phyloP scores from a whole-genome alignment of 2,329 filamentous ascomycete genomes.

The Aureobasidium sp. region DNA sequence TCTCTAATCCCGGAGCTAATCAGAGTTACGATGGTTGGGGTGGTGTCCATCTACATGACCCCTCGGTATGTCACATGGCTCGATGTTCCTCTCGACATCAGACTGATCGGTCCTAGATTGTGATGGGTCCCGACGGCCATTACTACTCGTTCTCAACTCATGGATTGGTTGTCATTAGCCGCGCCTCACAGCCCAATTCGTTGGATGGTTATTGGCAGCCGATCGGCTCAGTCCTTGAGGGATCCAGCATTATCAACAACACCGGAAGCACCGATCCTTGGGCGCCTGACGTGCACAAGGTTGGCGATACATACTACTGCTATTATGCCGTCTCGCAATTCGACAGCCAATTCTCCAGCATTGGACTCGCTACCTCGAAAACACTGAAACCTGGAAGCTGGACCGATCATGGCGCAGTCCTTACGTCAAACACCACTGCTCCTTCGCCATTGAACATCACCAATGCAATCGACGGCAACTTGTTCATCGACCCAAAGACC shows the following conservation, averaged over 20 bases:
- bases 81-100: no score
- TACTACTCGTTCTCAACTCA: constrained; percentile 49
- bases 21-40: constrained; percentile 9
- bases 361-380: constrained; percentile 48
- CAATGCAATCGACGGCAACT: constrained; percentile 44
- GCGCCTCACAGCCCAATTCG: constrained; percentile 33
- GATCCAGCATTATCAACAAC: constrained; percentile 11
- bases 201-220: constrained; percentile 40
- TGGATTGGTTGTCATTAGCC: constrained; percentile 40
- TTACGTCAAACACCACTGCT: constrained; percentile 30
- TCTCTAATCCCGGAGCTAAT: constrained; percentile 8
- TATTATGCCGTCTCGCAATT: constrained; percentile 58
- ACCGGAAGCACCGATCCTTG: constrained; percentile 11
- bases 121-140: constrained; percentile 36
- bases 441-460: constrained; percentile 24
- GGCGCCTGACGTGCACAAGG: constrained; percentile 54
- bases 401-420: constrained; percentile 53
- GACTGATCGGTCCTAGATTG: constrained; percentile 23
- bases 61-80: constrained; percentile 20
- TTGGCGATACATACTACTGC: constrained; percentile 51
- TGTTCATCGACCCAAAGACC: constrained; percentile 31
- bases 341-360: constrained; percentile 52
- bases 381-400: constrained; percentile 47
- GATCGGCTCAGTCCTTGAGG: constrained; percentile 35
- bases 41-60: constrained; percentile 34